Evolutionary conservation across 208 protist species (phyloP).

Genomic region (Leishmania martiniquensis): DNA sequence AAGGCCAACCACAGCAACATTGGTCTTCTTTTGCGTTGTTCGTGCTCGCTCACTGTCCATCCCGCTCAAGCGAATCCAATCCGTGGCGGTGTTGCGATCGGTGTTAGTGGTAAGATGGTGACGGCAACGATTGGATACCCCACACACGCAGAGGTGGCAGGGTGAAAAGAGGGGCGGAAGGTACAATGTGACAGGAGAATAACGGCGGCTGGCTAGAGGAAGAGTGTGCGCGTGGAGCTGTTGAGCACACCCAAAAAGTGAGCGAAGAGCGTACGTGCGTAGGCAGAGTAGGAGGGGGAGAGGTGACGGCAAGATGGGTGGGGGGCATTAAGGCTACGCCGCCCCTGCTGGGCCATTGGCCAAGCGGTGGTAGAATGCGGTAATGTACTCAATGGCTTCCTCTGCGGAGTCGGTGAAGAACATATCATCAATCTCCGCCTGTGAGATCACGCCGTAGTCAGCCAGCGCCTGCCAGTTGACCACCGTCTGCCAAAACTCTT

Average conservation of each 20-base stretch:
- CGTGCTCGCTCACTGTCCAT: background rate
- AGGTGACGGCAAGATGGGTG: background rate
- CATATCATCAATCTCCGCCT: constrained; percentile 79
- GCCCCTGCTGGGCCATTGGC: background rate
- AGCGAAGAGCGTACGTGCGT: background rate
- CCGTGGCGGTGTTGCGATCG: background rate
- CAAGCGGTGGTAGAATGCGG: constrained; percentile 49
- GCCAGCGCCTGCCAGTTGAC: constrained; percentile 90
- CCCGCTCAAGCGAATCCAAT: background rate
- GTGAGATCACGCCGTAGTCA: constrained; percentile 88
- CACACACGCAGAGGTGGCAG: background rate
- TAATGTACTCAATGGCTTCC: constrained; percentile 84
- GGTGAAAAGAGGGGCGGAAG: background rate
- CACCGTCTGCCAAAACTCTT: constrained; percentile 88
- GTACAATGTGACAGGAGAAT: background rate
- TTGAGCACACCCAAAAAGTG: background rate
- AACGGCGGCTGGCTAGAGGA: background rate
- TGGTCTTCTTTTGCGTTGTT: background rate
- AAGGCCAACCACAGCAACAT: background rate
- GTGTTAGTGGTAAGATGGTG: background rate
- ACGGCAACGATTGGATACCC: background rate
- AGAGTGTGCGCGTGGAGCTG: background rate
- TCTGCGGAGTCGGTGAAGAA: constrained; percentile 88
- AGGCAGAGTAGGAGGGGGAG: background rate
- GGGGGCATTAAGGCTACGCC: background rate